Percentiles rank a stretch among this genome's conserved stretches.
phyloP scores from a whole-genome alignment of 495 filamentous ascomycete species.

The Podospora pseudocomata region DNA sequence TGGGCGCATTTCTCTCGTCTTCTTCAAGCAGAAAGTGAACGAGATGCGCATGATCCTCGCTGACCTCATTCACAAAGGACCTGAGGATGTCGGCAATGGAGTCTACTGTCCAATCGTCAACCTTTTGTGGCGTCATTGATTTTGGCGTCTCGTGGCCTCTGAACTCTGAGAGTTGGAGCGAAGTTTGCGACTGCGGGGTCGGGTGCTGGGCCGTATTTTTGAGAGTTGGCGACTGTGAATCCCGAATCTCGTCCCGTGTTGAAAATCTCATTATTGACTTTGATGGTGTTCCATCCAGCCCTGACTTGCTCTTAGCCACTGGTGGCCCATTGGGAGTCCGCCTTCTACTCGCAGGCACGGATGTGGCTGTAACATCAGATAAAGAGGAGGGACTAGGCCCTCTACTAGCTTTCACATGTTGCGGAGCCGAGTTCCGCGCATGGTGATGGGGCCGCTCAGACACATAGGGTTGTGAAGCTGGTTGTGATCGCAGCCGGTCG shows the following conservation, averaged over 20 bases:
- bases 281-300: background rate
- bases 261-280: background rate
- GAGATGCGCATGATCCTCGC: slow-evolving; percentile 37
- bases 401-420: background rate
- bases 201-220: background rate
- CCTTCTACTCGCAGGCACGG: background rate
- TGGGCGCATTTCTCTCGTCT: slow-evolving; percentile 36
- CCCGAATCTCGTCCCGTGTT: slow-evolving; percentile 11
- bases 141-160: slow-evolving; percentile 30
- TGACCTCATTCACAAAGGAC: slow-evolving; percentile 31
- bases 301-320: background rate
- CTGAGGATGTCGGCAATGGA: slow-evolving; percentile 34
- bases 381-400: background rate
- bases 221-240: slow-evolving; percentile 17
- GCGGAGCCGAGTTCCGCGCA: background rate
- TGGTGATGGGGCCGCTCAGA: background rate
- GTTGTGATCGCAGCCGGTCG: background rate
- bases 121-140: slow-evolving; percentile 33
- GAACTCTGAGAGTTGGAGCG: slow-evolving; percentile 3
- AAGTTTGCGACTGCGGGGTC: slow-evolving; percentile 11
- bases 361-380: background rate
- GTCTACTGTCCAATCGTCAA: slow-evolving; percentile 33
- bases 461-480: background rate
- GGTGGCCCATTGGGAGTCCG: background rate
- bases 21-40: slow-evolving; percentile 39